Percentiles rank a stretch among this genome's conserved stretches.
phyloP scores from a whole-genome alignment of 2,329 filamentous ascomycete genomes.

The Decorospora gaudefroyi region DNA sequence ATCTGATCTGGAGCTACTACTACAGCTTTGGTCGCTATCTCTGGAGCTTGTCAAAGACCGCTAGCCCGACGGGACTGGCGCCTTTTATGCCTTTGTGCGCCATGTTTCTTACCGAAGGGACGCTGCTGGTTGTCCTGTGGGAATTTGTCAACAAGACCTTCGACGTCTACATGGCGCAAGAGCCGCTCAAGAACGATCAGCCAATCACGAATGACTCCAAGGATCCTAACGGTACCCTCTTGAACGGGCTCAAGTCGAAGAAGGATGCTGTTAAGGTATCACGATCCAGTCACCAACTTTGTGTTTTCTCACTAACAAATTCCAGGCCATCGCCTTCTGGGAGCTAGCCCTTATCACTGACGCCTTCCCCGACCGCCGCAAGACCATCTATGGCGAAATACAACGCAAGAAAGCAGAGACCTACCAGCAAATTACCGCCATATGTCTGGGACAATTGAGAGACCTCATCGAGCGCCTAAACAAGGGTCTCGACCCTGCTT shows the following conservation, averaged over 20 bases:
- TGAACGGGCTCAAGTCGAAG: constrained; percentile 82
- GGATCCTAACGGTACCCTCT: constrained; percentile 86
- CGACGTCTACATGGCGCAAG: constrained; percentile 75
- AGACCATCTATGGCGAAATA: constrained; percentile 83
- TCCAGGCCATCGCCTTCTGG: constrained; percentile 83
- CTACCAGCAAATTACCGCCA: constrained; percentile 76
- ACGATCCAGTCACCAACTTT: too few species aligned
- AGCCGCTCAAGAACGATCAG: constrained; percentile 80
- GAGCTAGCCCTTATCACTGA: constrained; percentile 81
- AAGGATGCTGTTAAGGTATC: constrained; percentile 74
- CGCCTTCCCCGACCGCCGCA: constrained; percentile 73
- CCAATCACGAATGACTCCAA: constrained; percentile 84
- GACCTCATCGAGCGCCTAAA: constrained; percentile 70
- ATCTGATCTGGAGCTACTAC: constrained; percentile 55
- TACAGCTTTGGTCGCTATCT: constrained; percentile 72
- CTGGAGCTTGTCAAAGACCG: constrained; percentile 72
- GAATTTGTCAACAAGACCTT: constrained; percentile 76
- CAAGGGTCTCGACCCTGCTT: constrained; percentile 45
- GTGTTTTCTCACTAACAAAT: constrained; percentile 11
- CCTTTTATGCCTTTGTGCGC: constrained; percentile 59
- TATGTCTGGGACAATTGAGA: constrained; percentile 71
- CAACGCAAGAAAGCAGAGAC: constrained; percentile 78
- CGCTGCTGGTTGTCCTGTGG: constrained; percentile 74
- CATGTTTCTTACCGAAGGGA: constrained; percentile 60
- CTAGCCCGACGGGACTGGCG: constrained; percentile 63